These are phyloP conservation scores for Gracilaria domingensis DNA, from an alignment of 23 red algal genomes.

Conservation along the genomic window DNA sequence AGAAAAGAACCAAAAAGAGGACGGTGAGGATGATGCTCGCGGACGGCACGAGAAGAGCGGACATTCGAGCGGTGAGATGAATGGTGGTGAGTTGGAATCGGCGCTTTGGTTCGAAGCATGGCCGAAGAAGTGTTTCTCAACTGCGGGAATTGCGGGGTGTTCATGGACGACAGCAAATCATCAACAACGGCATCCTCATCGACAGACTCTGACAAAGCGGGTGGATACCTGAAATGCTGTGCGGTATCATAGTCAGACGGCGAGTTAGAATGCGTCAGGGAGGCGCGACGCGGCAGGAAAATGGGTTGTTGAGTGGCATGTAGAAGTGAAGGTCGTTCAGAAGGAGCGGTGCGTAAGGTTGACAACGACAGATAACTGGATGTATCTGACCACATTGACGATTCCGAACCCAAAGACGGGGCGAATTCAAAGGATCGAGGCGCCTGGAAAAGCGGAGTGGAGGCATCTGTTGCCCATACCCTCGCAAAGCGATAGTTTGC, in stretches of 20 bases:
- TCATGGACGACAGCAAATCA: slow-evolving; percentile 31
- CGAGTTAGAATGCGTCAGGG: background rate
- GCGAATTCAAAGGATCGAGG: slow-evolving; percentile 63
- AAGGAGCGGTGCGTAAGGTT: slow-evolving; percentile 50
- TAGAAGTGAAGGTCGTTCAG: slow-evolving; percentile 42
- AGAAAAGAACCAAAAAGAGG: slow-evolving; percentile 4
- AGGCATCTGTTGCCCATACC: slow-evolving; percentile 46
- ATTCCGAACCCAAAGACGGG: slow-evolving; percentile 45
- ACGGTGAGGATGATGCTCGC: slow-evolving; percentile 15
- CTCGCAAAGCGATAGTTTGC: slow-evolving; percentile 74
- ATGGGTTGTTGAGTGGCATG: slow-evolving; percentile 46
- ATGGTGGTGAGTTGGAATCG: background rate
- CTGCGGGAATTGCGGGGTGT: slow-evolving; percentile 22
- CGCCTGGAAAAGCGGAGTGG: slow-evolving; percentile 29
- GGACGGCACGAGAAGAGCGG: background rate
- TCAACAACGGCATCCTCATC: slow-evolving; percentile 66
- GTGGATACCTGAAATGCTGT: slow-evolving; percentile 25
- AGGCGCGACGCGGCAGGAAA: background rate
- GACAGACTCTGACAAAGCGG: slow-evolving; percentile 47
- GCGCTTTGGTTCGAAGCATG: background rate
- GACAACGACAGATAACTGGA: slow-evolving; percentile 52
- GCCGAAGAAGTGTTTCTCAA: slow-evolving; percentile 7
- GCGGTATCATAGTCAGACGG: slow-evolving; percentile 28
- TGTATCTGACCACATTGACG: slow-evolving; percentile 53
- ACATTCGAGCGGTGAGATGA: slow-evolving; percentile 1